Evolutionary conservation across 257 asterid species (phyloP).

Genomic region (Plectranthus barbatus): DNA sequence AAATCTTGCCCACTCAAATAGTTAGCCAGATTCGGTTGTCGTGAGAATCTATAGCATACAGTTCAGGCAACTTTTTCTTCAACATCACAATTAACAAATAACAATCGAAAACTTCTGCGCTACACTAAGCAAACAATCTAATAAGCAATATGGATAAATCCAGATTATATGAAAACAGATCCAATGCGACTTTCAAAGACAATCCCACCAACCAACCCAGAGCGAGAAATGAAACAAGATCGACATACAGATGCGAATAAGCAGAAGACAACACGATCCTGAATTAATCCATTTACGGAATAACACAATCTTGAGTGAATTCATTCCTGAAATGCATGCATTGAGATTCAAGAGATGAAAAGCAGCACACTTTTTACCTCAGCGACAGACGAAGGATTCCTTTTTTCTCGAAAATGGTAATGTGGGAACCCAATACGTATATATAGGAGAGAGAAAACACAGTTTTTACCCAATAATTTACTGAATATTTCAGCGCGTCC

Average conservation of each 20-base stretch:
- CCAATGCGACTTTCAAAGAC: not conserved
- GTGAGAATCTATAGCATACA: slow-evolving; percentile 14
- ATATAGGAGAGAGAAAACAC: slow-evolving; percentile 10
- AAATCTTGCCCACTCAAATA: not conserved
- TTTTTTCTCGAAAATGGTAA: slow-evolving; percentile 25
- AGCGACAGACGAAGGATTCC: slow-evolving; percentile 6
- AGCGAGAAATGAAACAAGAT: slow-evolving; percentile 6
- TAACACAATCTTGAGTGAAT: slow-evolving; percentile 3
- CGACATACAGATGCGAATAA: not conserved
- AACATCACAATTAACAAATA: not conserved
- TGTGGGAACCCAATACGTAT: slow-evolving; percentile 18
- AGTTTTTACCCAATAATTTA: slow-evolving; percentile 4
- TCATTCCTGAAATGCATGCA: slow-evolving; percentile 7
- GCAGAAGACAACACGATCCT: slow-evolving; percentile 5
- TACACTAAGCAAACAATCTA: not conserved
- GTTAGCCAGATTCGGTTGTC: not conserved
- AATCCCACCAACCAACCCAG: slow-evolving; percentile 17
- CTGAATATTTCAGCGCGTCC: not conserved
- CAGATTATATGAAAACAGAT: slow-evolving; percentile 8
- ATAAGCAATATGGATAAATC: not conserved
- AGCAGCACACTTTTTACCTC: slow-evolving; percentile 22
- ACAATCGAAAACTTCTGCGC: not conserved
- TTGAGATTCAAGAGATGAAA: slow-evolving; percentile 12
- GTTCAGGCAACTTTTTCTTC: slow-evolving; percentile 9
- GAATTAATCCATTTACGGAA: slow-evolving; percentile 2